These are phyloP conservation scores for Gardenia jasminoides DNA, from an alignment of 257 asterid genomes.

Conservation along the genomic window DNA sequence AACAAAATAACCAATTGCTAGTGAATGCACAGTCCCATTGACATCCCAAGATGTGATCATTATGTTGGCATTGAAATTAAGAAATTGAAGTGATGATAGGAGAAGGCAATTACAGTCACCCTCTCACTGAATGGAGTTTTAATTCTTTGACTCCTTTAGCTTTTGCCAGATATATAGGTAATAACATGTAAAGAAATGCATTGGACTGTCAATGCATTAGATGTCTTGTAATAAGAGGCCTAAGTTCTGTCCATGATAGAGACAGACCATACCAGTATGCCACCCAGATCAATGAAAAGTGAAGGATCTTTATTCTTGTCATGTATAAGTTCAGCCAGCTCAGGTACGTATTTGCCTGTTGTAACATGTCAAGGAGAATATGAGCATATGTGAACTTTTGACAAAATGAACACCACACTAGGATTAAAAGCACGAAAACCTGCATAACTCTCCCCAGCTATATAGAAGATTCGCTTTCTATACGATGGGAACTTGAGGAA, in stretches of 20 bases:
- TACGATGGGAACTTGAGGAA: slow-evolving; percentile 79
- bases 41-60: not conserved
- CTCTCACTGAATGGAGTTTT: not conserved
- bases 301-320: slow-evolving; percentile 66
- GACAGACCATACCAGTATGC: slow-evolving; percentile 64
- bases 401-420: not conserved
- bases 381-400: not conserved
- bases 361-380: slow-evolving; percentile 1
- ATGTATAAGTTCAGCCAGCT: slow-evolving; percentile 75
- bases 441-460: slow-evolving; percentile 95
- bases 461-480: slow-evolving; percentile 50
- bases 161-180: not conserved
- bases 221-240: not conserved
- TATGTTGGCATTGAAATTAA: not conserved
- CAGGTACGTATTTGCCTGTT: slow-evolving; percentile 79
- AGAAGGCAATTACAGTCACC: not conserved
- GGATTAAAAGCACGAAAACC: slow-evolving; percentile 34
- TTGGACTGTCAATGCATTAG: not conserved
- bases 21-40: not conserved
- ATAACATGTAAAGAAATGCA: not conserved
- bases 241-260: slow-evolving; percentile 1
- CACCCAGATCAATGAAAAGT: slow-evolving; percentile 65
- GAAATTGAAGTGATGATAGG: not conserved
- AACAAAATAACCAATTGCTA: not conserved
- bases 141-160: not conserved